Percentiles rank a stretch among this genome's conserved stretches.
phyloP scores from a whole-genome alignment of 2,329 filamentous ascomycete genomes.

The Cytospora paraplurivora region DNA sequence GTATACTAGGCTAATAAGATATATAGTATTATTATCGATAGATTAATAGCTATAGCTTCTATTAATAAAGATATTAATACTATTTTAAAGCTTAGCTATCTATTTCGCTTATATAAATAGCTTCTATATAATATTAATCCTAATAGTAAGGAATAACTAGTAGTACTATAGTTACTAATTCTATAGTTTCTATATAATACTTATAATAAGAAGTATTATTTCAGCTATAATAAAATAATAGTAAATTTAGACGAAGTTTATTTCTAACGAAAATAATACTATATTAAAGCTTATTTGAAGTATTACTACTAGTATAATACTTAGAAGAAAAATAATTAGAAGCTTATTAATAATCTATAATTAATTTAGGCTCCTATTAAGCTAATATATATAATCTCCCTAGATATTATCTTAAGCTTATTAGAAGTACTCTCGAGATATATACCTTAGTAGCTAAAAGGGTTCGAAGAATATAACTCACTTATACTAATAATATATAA shows the following conservation, averaged over 20 bases:
- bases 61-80: slow-evolving; percentile 5
- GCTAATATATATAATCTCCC: slow-evolving; percentile 4
- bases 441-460: no score
- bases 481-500: no score
- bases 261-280: background rate
- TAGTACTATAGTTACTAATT: background rate
- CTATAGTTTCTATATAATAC: background rate
- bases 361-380: background rate
- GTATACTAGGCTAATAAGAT: background rate
- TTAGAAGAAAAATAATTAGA: no score
- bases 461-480: no score
- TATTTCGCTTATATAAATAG: background rate
- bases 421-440: no score
- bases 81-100: slow-evolving; percentile 2
- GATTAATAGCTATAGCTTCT: no score
- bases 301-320: background rate
- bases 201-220: slow-evolving; percentile 9
- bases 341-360: background rate
- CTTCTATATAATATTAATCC: slow-evolving; percentile 11
- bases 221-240: background rate
- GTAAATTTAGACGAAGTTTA: background rate
- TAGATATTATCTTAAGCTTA: background rate
- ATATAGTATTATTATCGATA: background rate
- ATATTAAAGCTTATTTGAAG: background rate
- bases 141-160: background rate